Conservation (phyloP, 768 basidiomycete genomes). For the Boletus speciosus region DNA sequence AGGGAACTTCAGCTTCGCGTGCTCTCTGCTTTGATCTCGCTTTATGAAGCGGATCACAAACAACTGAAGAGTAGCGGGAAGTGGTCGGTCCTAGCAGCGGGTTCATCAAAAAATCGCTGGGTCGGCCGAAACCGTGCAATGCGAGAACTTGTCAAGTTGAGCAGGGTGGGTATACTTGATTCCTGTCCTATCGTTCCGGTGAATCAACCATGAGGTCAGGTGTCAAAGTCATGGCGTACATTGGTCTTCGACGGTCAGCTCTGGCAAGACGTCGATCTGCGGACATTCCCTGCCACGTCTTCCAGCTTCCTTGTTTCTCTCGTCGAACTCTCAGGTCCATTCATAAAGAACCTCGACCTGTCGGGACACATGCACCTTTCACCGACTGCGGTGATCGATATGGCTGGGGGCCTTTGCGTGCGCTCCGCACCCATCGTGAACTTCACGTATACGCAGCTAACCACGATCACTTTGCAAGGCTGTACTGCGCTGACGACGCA, state of each 20-base stretch:
- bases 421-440: constrained; percentile 27
- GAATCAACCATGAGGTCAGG: constrained; percentile 41
- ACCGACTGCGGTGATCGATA: constrained; percentile 46
- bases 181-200: constrained; percentile 11
- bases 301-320: constrained; percentile 50
- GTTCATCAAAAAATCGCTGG: constrained; percentile 64
- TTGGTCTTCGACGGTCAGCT: constrained; percentile 84
- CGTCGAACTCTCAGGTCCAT: constrained; percentile 55
- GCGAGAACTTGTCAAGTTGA: constrained; percentile 73
- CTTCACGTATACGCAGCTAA: constrained; percentile 61
- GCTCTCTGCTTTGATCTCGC: constrained; percentile 48
- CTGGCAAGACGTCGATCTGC: constrained; percentile 69
- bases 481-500: constrained; percentile 63
- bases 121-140: constrained; percentile 71
- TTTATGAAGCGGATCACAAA: constrained; percentile 59
- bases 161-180: constrained; percentile 55
- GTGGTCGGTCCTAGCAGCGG: constrained; percentile 63
- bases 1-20: constrained; percentile 66
- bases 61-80: constrained; percentile 40
- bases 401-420: constrained; percentile 55
- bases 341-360: constrained; percentile 59
- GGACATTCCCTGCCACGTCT: constrained; percentile 57
- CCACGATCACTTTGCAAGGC: constrained; percentile 66
- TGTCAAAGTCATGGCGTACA: constrained; percentile 71
- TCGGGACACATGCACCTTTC: constrained; percentile 56